These are phyloP conservation scores for Erigeron canadensis DNA, from an alignment of 129 eudicot species.

Conservation along the genomic window DNA sequence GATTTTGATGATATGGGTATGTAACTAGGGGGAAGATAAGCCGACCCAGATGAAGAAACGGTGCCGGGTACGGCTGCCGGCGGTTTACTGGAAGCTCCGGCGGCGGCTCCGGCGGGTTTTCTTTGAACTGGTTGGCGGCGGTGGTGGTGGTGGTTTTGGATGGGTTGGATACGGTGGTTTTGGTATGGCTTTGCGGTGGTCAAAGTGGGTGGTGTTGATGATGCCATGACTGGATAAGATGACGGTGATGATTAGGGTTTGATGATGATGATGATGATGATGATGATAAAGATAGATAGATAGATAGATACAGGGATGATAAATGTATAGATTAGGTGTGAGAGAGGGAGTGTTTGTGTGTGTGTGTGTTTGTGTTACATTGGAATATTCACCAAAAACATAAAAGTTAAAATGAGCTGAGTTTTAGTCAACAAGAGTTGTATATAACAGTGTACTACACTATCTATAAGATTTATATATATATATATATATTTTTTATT, in stretches of 20 bases:
- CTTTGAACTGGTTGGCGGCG: conserved; percentile 40
- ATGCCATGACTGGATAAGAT: conserved; percentile 54
- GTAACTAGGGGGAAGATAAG: conserved; percentile 35
- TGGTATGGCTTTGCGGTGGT: conserved; percentile 82
- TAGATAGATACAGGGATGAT: conserved; percentile 1
- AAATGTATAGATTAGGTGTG: conserved; percentile 14
- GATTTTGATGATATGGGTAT: conserved; percentile 42
- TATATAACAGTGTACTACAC: not conserved
- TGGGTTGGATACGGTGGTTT: conserved; percentile 48
- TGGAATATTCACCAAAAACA: conserved; percentile 14
- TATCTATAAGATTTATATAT: not conserved
- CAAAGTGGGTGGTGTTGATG: conserved; percentile 79
- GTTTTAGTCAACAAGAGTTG: conserved; percentile 9
- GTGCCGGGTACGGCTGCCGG: conserved; percentile 33
- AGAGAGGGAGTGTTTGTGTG: not conserved
- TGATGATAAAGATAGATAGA: too few relatives aligned
- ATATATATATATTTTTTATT: too few relatives aligned
- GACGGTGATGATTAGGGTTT: conserved; percentile 20
- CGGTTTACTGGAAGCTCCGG: conserved; percentile 20
- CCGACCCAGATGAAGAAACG: conserved; percentile 22
- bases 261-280: conserved; percentile 11
- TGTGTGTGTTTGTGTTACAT: not conserved
- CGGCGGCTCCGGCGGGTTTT: conserved; percentile 32
- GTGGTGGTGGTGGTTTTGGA: conserved; percentile 40
- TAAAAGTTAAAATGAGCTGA: not conserved